Conservation (phyloP, 1,284 basidiomycete species). For the Sanguinoderma infundibulare region DNA sequence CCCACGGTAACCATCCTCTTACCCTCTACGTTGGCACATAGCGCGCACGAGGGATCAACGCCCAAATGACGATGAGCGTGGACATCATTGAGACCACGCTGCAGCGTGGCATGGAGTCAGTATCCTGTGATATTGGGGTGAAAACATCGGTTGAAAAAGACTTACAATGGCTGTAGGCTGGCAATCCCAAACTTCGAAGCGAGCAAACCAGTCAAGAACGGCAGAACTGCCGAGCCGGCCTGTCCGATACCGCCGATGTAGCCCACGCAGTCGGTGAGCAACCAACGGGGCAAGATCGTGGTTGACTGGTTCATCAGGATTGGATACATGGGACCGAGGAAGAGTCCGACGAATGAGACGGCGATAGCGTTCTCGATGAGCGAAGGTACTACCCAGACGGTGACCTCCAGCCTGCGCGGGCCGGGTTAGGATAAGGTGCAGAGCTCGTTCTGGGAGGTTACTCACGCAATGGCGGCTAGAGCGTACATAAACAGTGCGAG, state of each 20-base stretch:
- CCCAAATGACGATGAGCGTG: slow-evolving; percentile 37
- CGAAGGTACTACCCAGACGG: slow-evolving; percentile 67
- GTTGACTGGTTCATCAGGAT: slow-evolving; percentile 66
- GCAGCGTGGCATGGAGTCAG: neutral
- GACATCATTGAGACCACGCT: slow-evolving; percentile 34
- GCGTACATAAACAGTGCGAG: slow-evolving; percentile 57
- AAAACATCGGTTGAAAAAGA: slow-evolving; percentile 37
- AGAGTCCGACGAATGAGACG: slow-evolving; percentile 56
- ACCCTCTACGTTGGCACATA: slow-evolving; percentile 11
- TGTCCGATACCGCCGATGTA: slow-evolving; percentile 71
- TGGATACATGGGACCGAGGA: slow-evolving; percentile 61
- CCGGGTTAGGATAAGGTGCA: too few relatives aligned
- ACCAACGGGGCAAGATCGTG: slow-evolving; percentile 60
- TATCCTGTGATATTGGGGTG: slow-evolving; percentile 54
- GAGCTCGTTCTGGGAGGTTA: neutral
- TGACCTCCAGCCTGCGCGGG: slow-evolving; percentile 61
- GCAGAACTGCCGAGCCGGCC: slow-evolving; percentile 68
- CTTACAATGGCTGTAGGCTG: slow-evolving; percentile 63
- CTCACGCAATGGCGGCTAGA: slow-evolving; percentile 56
- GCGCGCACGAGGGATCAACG: slow-evolving; percentile 32
- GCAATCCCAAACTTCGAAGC: slow-evolving; percentile 58
- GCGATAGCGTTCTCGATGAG: slow-evolving; percentile 63
- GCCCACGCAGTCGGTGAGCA: slow-evolving; percentile 69
- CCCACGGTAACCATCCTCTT: neutral
- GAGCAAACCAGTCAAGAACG: slow-evolving; percentile 67